Conservation (phyloP, 352 stramenopile genomes). For the Pythium dissimile region DNA sequence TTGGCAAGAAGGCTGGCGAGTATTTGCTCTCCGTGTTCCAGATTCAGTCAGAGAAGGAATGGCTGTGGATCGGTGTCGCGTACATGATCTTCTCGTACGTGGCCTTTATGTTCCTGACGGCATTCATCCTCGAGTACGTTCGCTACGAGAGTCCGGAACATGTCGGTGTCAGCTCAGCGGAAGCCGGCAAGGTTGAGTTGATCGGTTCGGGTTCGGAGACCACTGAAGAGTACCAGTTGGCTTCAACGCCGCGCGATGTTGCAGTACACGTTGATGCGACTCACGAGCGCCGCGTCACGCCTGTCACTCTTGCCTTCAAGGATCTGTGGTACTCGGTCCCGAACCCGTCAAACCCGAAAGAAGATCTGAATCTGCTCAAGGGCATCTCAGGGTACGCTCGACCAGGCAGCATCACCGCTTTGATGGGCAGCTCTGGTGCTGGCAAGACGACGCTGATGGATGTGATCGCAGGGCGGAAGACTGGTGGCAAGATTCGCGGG, state of each 20-base stretch:
- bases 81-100: conserved; percentile 22
- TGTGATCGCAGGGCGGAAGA: conserved; percentile 93
- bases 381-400: conserved; percentile 44
- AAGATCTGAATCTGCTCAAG: conserved; percentile 53
- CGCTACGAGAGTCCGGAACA: conserved; percentile 24
- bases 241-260: not conserved
- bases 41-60: conserved; percentile 15
- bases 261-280: not conserved
- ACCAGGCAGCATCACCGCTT: conserved; percentile 56
- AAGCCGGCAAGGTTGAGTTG: not conserved
- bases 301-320: conserved; percentile 42
- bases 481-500: conserved; percentile 76
- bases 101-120: conserved; percentile 24
- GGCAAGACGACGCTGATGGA: conserved; percentile 96
- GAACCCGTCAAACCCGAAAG: conserved; percentile 21
- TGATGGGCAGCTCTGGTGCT: conserved; percentile 75
- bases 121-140: conserved; percentile 27
- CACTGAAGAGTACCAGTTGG: not conserved
- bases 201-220: not conserved
- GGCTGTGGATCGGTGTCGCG: conserved; percentile 22
- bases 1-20: conserved; percentile 15
- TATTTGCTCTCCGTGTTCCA: conserved; percentile 25
- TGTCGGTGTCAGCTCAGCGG: not conserved
- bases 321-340: conserved; percentile 45
- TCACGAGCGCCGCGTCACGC: not conserved